Evolutionary conservation across 352 stramenopile species (phyloP).

Genomic region (Pythium aphanidermatum): DNA sequence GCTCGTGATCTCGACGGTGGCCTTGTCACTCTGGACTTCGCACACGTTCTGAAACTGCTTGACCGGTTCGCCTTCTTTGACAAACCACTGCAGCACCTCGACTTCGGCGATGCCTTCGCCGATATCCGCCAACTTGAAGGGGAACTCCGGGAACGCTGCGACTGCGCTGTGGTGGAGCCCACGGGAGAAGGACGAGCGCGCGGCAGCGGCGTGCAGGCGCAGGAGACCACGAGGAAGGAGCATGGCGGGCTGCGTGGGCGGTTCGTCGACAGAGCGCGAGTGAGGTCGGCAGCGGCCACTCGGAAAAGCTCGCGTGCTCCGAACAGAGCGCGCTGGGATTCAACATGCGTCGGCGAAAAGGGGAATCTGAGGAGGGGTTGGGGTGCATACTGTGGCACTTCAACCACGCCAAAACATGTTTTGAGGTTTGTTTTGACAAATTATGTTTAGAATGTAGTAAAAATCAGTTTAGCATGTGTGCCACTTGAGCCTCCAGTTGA

Average conservation of each 20-base stretch:
- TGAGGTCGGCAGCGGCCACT: neutral
- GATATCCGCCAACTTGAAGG: conserved; percentile 95
- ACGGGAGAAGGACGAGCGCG: neutral
- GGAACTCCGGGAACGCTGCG: conserved; percentile 59
- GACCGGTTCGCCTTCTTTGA: conserved; percentile 87
- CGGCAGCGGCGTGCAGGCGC: neutral
- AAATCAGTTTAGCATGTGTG: conserved; percentile 4
- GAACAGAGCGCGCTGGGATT: conserved; percentile 18
- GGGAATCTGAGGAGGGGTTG: conserved; percentile 21
- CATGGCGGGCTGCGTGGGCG: conserved; percentile 1
- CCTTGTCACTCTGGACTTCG: conserved; percentile 92
- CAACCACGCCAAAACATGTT: conserved; percentile 4
- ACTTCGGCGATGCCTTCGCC: conserved; percentile 98
- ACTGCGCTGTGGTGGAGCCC: conserved; percentile 42
- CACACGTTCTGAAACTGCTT: conserved; percentile 97
- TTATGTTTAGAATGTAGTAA: neutral
- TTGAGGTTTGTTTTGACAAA: too few relatives aligned
- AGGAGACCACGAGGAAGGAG: neutral
- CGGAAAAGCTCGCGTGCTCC: neutral
- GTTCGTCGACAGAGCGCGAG: neutral
- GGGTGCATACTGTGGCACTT: conserved; percentile 14
- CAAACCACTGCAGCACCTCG: conserved; percentile 97
- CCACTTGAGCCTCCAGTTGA: conserved; percentile 2
- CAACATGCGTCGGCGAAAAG: conserved; percentile 13
- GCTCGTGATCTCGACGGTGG: conserved; percentile 97